Percentiles rank a stretch among this genome's conserved stretches.
phyloP scores from a whole-genome alignment of 805 yeast genomes.

The Teunomyces stri region DNA sequence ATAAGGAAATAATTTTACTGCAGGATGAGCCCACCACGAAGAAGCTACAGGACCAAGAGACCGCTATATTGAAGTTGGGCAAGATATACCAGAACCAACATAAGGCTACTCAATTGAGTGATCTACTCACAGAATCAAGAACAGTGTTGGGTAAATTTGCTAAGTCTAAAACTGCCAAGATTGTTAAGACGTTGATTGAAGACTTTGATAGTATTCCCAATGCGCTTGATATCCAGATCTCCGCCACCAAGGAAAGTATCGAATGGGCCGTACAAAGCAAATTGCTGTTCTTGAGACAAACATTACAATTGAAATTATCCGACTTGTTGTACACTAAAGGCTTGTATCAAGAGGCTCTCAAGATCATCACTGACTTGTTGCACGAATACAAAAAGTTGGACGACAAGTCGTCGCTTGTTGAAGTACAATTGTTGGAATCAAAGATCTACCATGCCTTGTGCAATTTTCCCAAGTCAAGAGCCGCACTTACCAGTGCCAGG shows the following conservation, averaged over 20 bases:
- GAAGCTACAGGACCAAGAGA: constrained; percentile 50
- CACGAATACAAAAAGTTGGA: constrained; percentile 89
- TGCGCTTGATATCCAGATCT: constrained; percentile 67
- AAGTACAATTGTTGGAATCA: constrained; percentile 89
- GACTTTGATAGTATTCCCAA: constrained; percentile 62
- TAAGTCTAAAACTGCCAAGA: constrained; percentile 92
- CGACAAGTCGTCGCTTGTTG: constrained; percentile 92
- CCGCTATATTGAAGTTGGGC: constrained; percentile 75
- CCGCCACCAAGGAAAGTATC: constrained; percentile 72
- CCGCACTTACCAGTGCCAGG: constrained; percentile 90
- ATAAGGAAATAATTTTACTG: constrained; percentile 45
- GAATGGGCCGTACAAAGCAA: constrained; percentile 85
- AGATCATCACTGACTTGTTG: constrained; percentile 67
- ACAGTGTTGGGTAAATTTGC: constrained; percentile 75
- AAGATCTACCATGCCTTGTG: constrained; percentile 88
- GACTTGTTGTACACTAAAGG: constrained; percentile 67
- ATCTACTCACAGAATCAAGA: constrained; percentile 67
- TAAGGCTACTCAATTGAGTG: constrained; percentile 51
- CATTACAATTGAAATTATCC: constrained; percentile 80
- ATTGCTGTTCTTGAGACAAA: constrained; percentile 84
- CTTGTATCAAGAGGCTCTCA: constrained; percentile 65
- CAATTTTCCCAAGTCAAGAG: constrained; percentile 86
- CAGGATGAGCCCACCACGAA: constrained; percentile 19
- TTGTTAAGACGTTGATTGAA: constrained; percentile 79
- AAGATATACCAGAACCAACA: constrained; percentile 54